Evolutionary conservation across 106 monocot genomes (phyloP).

Genomic region (Dioscorea zingiberensis): DNA sequence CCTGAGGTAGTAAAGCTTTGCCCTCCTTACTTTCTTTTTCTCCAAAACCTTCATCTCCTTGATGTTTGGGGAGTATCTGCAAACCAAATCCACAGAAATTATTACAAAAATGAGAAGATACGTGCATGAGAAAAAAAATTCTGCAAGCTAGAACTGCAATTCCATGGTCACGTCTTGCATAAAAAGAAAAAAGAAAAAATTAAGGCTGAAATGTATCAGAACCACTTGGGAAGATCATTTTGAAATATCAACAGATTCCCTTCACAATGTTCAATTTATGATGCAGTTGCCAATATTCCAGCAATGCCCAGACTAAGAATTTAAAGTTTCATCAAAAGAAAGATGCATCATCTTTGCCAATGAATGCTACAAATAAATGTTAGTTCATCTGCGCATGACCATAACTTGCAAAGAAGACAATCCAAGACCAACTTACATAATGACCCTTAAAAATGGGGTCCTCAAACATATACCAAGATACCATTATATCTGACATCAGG

Average conservation of each 20-base stretch:
- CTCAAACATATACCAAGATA: not conserved
- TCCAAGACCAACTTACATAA: too few relatives aligned
- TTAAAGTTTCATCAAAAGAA: not conserved
- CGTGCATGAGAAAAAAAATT: too few relatives aligned
- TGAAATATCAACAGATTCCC: not conserved
- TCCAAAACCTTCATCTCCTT: conserved; percentile 81
- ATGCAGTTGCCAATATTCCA: not conserved
- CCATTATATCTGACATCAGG: not conserved
- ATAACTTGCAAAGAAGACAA: too few relatives aligned
- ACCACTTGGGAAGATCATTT: not conserved
- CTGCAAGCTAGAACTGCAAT: too few relatives aligned
- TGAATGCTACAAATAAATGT: not conserved
- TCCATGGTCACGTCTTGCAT: too few relatives aligned
- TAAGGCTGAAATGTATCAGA: too few relatives aligned
- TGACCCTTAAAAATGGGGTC: not conserved
- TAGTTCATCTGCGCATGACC: too few relatives aligned
- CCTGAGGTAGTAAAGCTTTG: conserved; percentile 91
- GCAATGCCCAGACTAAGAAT: not conserved
- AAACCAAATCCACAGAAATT: not conserved
- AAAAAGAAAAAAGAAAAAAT: too few relatives aligned
- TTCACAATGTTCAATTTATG: not conserved
- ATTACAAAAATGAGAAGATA: not conserved
- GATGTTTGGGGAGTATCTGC: conserved; percentile 94
- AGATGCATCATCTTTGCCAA: too few relatives aligned
- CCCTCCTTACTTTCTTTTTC: conserved; percentile 77